A percentile compares a stretch with the other conserved stretches of the same genome.
phyloP scores from a whole-genome alignment of 106 monocot species.

The Allium fistulosum region DNA sequence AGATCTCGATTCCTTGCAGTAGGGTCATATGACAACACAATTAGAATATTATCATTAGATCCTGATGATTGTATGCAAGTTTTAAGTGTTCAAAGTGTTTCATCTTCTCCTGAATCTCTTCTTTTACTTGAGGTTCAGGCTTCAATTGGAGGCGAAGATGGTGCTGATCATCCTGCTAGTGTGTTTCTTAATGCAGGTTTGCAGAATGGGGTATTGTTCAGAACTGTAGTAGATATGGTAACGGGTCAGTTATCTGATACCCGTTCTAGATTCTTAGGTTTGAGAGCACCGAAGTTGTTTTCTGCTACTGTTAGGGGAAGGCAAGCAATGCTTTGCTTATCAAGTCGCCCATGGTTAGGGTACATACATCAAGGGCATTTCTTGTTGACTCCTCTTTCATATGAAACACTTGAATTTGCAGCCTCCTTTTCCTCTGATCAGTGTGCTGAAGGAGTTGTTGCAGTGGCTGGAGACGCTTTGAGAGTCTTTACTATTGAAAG shows the following conservation, averaged over 20 bases:
- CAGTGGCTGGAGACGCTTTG: conserved; percentile 86
- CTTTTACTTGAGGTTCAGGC: conserved; percentile 93
- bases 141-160: conserved; percentile 91
- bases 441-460: conserved; percentile 98
- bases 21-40: conserved; percentile 94
- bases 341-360: conserved; percentile 95
- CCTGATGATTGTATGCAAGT: conserved; percentile 99
- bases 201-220: conserved; percentile 92
- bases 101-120: conserved; percentile 93
- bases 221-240: conserved; percentile 96
- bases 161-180: conserved; percentile 96
- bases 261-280: conserved; percentile 81
- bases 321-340: conserved; percentile 92
- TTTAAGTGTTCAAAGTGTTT: conserved; percentile 91
- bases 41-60: conserved; percentile 87
- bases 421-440: conserved; percentile 97
- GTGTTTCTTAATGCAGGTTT: conserved; percentile 97
- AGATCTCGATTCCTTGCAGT: conserved; percentile 95
- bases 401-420: conserved; percentile 88
- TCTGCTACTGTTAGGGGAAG: conserved; percentile 78
- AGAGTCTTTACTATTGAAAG: conserved; percentile 93
- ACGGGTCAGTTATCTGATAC: conserved; percentile 95
- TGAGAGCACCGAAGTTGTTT: conserved; percentile 88
- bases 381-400: conserved; percentile 80
- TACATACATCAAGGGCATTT: conserved; percentile 98